These are phyloP conservation scores for Blastobotrys elegans DNA, from an alignment of 1,139 yeast genomes.

Conservation along the genomic window DNA sequence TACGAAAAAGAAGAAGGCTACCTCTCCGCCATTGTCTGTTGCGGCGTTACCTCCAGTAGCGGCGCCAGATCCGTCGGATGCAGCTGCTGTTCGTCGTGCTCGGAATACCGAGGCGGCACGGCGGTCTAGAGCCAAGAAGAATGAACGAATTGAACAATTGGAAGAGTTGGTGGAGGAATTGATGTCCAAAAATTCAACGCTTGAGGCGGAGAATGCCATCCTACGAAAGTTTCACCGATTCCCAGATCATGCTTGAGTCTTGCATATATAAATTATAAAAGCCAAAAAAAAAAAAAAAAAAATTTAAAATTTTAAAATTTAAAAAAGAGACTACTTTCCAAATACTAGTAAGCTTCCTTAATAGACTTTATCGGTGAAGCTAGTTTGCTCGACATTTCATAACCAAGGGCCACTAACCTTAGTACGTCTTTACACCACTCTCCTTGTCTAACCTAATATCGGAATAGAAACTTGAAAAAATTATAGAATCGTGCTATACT, in stretches of 20 bases:
- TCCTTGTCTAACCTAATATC: no score
- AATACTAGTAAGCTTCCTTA: no score
- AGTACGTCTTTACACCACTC: no score
- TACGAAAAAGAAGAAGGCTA: neutral
- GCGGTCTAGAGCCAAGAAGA: conserved; percentile 88
- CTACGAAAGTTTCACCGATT: conserved; percentile 17
- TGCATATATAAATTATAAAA: neutral
- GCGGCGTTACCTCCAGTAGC: conserved; percentile 60
- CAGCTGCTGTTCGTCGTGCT: conserved; percentile 76
- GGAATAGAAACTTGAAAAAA: no score
- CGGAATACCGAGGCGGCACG: conserved; percentile 97
- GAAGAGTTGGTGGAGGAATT: conserved; percentile 71
- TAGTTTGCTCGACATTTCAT: no score
- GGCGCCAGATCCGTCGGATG: conserved; percentile 52
- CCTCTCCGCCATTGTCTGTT: conserved; percentile 23
- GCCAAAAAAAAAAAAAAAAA: neutral
- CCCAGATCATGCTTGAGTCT: conserved; percentile 2
- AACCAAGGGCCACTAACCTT: no score
- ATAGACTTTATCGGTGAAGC: no score
- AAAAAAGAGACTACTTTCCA: neutral
- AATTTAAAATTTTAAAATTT: no score
- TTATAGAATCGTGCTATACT: no score
- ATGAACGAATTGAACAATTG: conserved; percentile 79
- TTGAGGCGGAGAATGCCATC: conserved; percentile 46
- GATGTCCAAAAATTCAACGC: conserved; percentile 47